These are phyloP conservation scores for Patellifolia procumbens DNA, from an alignment of 179 eudicot species.

Conservation along the genomic window DNA sequence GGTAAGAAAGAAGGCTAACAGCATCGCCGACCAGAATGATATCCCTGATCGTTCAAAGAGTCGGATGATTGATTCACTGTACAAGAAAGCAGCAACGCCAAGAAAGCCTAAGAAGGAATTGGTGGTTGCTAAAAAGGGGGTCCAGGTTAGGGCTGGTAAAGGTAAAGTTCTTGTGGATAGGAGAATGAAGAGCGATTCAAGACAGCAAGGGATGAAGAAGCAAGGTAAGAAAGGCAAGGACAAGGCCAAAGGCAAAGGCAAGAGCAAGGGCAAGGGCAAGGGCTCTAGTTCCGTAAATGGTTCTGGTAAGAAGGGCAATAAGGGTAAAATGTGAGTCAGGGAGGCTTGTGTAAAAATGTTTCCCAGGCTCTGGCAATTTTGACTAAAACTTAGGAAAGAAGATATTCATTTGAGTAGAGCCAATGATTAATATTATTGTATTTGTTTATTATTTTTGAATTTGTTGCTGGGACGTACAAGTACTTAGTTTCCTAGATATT, in stretches of 20 bases:
- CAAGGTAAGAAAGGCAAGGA: constrained; percentile 40
- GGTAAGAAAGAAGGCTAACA: constrained; percentile 86
- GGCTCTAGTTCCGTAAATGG: neutral
- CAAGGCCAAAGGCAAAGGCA: constrained; percentile 39
- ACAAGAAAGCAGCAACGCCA: constrained; percentile 73
- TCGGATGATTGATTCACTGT: constrained; percentile 78
- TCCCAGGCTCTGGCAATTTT: neutral
- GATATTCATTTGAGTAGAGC: neutral
- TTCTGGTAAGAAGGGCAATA: neutral
- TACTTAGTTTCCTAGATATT: too few species aligned
- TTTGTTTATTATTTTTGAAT: too few species aligned
- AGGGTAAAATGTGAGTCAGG: constrained; percentile 13
- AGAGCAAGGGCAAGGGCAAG: constrained; percentile 25
- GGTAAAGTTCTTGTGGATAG: constrained; percentile 83
- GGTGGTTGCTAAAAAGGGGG: constrained; percentile 94
- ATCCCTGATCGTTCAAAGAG: constrained; percentile 78
- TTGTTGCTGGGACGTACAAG: too few species aligned
- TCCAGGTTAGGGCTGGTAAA: constrained; percentile 77
- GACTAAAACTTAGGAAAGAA: neutral
- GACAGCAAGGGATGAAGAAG: constrained; percentile 54
- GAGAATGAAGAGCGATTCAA: constrained; percentile 79
- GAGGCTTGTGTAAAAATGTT: neutral
- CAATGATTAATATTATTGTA: neutral
- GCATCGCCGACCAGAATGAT: constrained; percentile 80
- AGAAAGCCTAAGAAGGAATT: constrained; percentile 70